These are phyloP conservation scores for Rugosomyces carneus DNA, from an alignment of 1,284 basidiomycete species.

Conservation along the genomic window DNA sequence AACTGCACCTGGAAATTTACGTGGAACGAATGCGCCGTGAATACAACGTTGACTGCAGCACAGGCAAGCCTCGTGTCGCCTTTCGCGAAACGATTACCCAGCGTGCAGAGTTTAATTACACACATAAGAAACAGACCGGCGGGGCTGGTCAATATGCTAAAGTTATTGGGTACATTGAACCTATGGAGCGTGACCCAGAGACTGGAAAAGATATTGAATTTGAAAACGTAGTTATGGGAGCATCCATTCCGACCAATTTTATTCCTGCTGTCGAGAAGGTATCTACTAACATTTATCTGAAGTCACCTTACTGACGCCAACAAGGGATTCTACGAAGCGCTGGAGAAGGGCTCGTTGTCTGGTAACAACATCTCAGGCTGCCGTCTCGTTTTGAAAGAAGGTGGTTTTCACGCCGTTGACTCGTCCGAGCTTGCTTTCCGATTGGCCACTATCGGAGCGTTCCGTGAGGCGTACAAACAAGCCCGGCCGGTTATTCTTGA, in stretches of 20 bases:
- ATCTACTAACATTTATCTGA: constrained; percentile 12
- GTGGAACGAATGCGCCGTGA: constrained; percentile 98
- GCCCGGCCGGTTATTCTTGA: constrained; percentile 85
- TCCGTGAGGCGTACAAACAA: constrained; percentile 84
- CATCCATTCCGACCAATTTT: constrained; percentile 86
- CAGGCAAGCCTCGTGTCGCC: constrained; percentile 95
- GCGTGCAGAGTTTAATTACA: constrained; percentile 82
- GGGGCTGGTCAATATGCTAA: constrained; percentile 97
- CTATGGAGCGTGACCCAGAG: constrained; percentile 71
- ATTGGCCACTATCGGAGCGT: constrained; percentile 85
- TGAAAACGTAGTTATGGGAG: constrained; percentile 87
- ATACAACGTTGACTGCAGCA: constrained; percentile 91
- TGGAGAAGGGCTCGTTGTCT: constrained; percentile 87
- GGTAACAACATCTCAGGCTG: constrained; percentile 88
- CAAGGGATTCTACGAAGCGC: constrained; percentile 91
- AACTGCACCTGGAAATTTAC: constrained; percentile 98
- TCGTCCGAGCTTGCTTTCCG: constrained; percentile 97
- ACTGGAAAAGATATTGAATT: constrained; percentile 86
- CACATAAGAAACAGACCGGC: constrained; percentile 98
- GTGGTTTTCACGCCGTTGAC: constrained; percentile 92
- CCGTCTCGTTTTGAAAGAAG: constrained; percentile 89
- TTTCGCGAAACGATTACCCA: constrained; percentile 94
- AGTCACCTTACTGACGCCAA: not conserved
- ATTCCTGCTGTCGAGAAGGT: constrained; percentile 97
- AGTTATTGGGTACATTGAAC: constrained; percentile 89